Conservation (phyloP, 768 basidiomycete species). For the Astraeus odoratus region DNA sequence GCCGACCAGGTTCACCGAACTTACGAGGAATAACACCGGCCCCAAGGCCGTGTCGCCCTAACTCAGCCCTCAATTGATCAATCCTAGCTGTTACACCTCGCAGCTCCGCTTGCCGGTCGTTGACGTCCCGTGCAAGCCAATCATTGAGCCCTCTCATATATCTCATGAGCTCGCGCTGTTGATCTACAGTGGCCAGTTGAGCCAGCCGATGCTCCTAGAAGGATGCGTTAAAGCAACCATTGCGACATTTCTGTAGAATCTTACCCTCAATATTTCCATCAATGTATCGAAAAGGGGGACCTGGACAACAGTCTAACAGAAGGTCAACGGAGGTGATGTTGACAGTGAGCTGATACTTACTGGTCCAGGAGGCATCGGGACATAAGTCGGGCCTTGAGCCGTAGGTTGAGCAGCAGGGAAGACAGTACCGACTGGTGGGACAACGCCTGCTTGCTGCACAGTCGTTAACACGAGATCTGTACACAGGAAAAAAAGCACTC, state of each 20-base stretch:
- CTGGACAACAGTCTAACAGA: constrained; percentile 49
- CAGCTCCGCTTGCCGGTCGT: constrained; percentile 71
- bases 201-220: constrained; percentile 68
- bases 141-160: constrained; percentile 72
- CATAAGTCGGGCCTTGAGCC: constrained; percentile 26
- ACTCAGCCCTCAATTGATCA: constrained; percentile 37
- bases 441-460: constrained; percentile 11
- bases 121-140: constrained; percentile 75
- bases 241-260: constrained; percentile 12
- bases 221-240: constrained; percentile 7
- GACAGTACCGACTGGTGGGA: constrained; percentile 24
- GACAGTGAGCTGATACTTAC: constrained; percentile 31
- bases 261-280: constrained; percentile 60
- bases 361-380: constrained; percentile 46
- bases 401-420: constrained; percentile 14
- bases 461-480: not conserved
- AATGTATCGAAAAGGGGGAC: constrained; percentile 65
- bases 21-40: constrained; percentile 35
- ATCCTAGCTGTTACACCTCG: constrained; percentile 59
- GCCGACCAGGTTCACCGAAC: constrained; percentile 5
- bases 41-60: constrained; percentile 34
- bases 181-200: constrained; percentile 67
- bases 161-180: constrained; percentile 73
- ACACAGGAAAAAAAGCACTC: constrained; percentile 1
- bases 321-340: not conserved